Percentiles rank a stretch among this genome's conserved stretches.
phyloP scores from a whole-genome alignment of 2,329 filamentous ascomycete genomes.

The Plectosphaerella sp. region DNA sequence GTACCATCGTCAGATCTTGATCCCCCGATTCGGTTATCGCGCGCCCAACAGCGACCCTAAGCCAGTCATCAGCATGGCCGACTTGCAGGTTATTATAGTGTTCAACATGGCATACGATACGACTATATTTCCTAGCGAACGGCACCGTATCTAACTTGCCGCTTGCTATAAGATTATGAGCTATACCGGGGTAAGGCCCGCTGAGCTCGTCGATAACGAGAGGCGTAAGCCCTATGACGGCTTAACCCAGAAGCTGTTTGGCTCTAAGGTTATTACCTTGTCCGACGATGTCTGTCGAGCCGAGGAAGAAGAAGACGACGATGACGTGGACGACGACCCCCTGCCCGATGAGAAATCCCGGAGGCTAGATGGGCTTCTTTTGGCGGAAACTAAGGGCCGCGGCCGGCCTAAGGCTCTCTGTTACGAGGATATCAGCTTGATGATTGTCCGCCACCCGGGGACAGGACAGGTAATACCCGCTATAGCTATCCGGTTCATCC shows the following conservation, averaged over 20 bases:
- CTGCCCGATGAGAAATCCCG: slow-evolving; percentile 14
- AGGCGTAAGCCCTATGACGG: slow-evolving; percentile 19
- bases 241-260: slow-evolving; percentile 18
- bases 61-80: slow-evolving; percentile 15
- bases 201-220: slow-evolving; percentile 22
- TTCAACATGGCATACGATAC: slow-evolving; percentile 25
- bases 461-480: slow-evolving; percentile 14
- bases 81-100: slow-evolving; percentile 15
- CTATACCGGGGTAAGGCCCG: slow-evolving; percentile 20
- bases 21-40: slow-evolving; percentile 17
- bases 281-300: not conserved
- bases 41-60: slow-evolving; percentile 18
- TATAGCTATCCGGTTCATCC: slow-evolving; percentile 24
- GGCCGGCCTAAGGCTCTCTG: slow-evolving; percentile 20
- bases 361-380: slow-evolving; percentile 16
- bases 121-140: slow-evolving; percentile 15
- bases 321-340: slow-evolving; percentile 6
- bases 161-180: slow-evolving; percentile 20
- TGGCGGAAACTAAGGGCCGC: slow-evolving; percentile 13
- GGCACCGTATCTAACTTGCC: slow-evolving; percentile 16
- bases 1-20: slow-evolving; percentile 1
- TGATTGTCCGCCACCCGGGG: slow-evolving; percentile 18
- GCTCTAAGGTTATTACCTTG: slow-evolving; percentile 11
- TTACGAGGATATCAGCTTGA: slow-evolving; percentile 24
- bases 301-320: not conserved